Percentiles rank a stretch among this genome's conserved stretches.
phyloP scores from a whole-genome alignment of 2,329 filamentous ascomycete species.

The Graphilbum ipis-grandicollis region DNA sequence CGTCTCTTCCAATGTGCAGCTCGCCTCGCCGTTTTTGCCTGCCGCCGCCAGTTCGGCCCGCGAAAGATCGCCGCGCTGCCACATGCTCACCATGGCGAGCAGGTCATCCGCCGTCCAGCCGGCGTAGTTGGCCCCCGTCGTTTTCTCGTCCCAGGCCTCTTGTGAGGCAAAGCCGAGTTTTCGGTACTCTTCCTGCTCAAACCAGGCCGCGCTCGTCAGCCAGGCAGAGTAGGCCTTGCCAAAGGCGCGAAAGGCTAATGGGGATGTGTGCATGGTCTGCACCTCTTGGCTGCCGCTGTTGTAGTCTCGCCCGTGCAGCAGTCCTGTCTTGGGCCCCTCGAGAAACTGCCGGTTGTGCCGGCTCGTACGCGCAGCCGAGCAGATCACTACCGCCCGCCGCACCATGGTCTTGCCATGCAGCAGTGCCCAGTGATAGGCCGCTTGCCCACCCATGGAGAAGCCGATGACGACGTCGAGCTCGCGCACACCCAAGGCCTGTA shows the following conservation, averaged over 20 bases:
- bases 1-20: conserved; percentile 44
- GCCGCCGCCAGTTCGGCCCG: conserved; percentile 46
- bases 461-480: conserved; percentile 30
- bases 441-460: conserved; percentile 38
- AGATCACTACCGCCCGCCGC: conserved; percentile 27
- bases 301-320: conserved; percentile 24
- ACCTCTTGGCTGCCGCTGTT: too few relatives aligned
- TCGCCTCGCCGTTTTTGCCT: conserved; percentile 51
- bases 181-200: conserved; percentile 53
- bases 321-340: conserved; percentile 31
- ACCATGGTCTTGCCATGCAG: conserved; percentile 32
- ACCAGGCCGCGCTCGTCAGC: conserved; percentile 69
- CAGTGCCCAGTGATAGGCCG: conserved; percentile 33
- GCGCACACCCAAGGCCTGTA: conserved; percentile 21
- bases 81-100: conserved; percentile 43
- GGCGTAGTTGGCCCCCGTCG: conserved; percentile 58
- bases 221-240: conserved; percentile 63
- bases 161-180: conserved; percentile 47
- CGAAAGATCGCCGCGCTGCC: conserved; percentile 59
- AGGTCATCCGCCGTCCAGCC: conserved; percentile 12
- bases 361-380: conserved; percentile 30
- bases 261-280: too few relatives aligned
- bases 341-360: conserved; percentile 36
- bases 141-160: conserved; percentile 56
- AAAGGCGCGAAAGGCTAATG: conserved; percentile 53